Evolutionary conservation across 345 rosid genomes (phyloP).

Genomic region (Arabidopsis suecica): DNA sequence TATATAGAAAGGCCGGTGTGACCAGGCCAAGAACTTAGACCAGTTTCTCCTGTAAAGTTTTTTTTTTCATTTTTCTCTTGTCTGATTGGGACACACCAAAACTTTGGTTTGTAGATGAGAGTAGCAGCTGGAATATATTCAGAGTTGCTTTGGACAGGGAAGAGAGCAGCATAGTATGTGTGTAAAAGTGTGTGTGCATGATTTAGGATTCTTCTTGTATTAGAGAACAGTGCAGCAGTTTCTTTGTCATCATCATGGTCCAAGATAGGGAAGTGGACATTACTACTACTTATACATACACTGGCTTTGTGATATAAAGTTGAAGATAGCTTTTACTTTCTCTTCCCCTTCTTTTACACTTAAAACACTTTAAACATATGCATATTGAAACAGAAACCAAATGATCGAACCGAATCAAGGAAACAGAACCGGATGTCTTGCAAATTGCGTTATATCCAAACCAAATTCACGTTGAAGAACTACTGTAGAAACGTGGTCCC

Average conservation of each 20-base stretch:
- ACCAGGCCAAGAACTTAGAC: conserved; percentile 29
- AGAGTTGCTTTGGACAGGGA: conserved; percentile 31
- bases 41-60: conserved; percentile 39
- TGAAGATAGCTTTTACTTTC: conserved; percentile 29
- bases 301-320: conserved; percentile 36
- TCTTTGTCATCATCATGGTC: conserved; percentile 14
- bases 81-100: conserved; percentile 30
- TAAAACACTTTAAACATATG: no score
- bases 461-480: no score
- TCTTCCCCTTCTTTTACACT: background rate
- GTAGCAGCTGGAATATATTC: conserved; percentile 13
- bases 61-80: background rate
- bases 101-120: conserved; percentile 39
- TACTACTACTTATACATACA: conserved; percentile 25
- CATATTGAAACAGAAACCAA: no score
- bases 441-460: no score
- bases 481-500: background rate
- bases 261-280: conserved; percentile 31
- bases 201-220: conserved; percentile 29
- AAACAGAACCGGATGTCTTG: no score
- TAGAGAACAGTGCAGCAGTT: conserved; percentile 32
- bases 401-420: no score
- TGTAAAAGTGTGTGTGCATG: conserved; percentile 27
- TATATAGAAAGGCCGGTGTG: conserved; percentile 35
- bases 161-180: conserved; percentile 11